Evolutionary conservation across 192 early-diverging fungal genomes (phyloP).

Genomic region (Backusella morwellensis): DNA sequence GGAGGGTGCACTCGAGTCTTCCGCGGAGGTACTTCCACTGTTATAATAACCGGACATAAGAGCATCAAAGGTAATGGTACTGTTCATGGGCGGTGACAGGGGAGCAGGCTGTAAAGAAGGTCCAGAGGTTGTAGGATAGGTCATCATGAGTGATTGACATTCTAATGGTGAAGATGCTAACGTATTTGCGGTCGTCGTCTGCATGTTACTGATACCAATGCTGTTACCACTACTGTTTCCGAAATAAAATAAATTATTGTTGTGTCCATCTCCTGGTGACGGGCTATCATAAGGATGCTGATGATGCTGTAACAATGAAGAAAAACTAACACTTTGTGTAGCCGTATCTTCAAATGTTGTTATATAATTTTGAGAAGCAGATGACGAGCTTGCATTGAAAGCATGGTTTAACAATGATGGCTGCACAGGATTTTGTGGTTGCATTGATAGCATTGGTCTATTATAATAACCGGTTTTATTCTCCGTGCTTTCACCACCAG

Average conservation of each 20-base stretch:
- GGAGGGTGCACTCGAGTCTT: neutral
- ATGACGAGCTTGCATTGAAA: neutral
- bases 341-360: neutral
- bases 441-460: neutral
- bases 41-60: neutral
- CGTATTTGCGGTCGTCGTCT: neutral
- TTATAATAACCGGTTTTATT: neutral
- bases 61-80: neutral
- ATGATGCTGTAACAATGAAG: neutral
- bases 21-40: neutral
- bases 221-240: neutral
- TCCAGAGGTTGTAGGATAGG: neutral
- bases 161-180: neutral
- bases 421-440: neutral
- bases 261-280: neutral
- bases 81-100: neutral
- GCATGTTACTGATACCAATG: neutral
- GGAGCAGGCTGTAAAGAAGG: neutral
- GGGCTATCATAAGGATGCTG: neutral
- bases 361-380: neutral
- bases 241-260: slow-evolving; percentile 5
- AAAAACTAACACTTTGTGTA: neutral
- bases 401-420: neutral
- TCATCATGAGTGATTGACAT: neutral
- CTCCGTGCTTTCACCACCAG: neutral